Base-by-base conservation (phyloP, 2,329 filamentous ascomycete genomes). In the Chaetomium sp. region DNA sequence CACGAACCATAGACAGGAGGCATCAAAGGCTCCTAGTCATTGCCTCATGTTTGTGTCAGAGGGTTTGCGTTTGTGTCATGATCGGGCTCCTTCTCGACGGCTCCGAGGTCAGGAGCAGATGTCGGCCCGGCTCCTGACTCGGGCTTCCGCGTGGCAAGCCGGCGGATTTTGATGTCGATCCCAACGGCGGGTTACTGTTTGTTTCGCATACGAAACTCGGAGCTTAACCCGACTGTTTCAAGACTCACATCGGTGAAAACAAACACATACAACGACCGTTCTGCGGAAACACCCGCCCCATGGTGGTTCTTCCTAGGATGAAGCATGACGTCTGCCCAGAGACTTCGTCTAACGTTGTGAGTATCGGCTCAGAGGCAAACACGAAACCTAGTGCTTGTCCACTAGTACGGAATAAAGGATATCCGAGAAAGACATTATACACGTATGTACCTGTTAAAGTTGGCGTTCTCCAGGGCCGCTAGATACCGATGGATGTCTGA, bases 161-260 rank as follows among this genome's bases (percentile, higher is more conserved):
- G 45, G 21, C n/a, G n/a, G 12, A 21, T n/a, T 10, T 9, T 23
- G 19, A 7, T 42, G 42, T 21, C 9, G n/a, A 23, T 23, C 45
- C 21, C 45, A 10, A 23, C 23, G 19, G 25, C n/a, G 2, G 13
- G n/a, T 19, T 21, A 23, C n/a, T 10, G 35, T 57, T 57, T 9
- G 38, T 58, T 49, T 58, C 19, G 31, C 21, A 57, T 57, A 6
- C 25, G 56, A 58, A 58, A 58, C 56, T 49, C 12, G 42, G 16
- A 50, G 56, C 27, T 47, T 8, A 2, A 25, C 29, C 27, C 49
- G 13, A 13, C 21, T 21, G 47, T 53, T 60, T 60, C 33, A 29
- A 23, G 16, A 35, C 42, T 59, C 55, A 16, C 4, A 4, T 16
- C 12, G 23, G 55, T 25, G 55, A 13, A 16, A n/a, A 23, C 33